Conservation (phyloP, 2,329 filamentous ascomycete species). For the Geosmithia putterillii region DNA sequence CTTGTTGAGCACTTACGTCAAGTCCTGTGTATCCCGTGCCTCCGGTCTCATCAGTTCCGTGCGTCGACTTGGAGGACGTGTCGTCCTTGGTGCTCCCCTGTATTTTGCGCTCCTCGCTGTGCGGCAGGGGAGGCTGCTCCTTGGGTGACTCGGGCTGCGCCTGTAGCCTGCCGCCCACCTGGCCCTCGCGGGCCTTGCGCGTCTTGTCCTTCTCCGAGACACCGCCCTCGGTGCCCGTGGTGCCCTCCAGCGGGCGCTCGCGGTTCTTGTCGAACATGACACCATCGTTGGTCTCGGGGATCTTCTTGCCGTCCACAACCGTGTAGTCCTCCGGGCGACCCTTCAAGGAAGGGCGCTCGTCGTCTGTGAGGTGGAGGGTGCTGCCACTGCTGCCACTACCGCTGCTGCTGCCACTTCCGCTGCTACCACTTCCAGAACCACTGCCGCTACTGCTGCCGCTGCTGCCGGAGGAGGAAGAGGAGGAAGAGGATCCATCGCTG, state of each 20-base stretch:
- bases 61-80: constrained; percentile 22
- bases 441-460: constrained; percentile 6
- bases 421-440: neutral
- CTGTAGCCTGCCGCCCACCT: constrained; percentile 51
- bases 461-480: constrained; percentile 15
- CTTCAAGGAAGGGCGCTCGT: constrained; percentile 30
- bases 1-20: constrained; percentile 12
- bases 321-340: constrained; percentile 39
- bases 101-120: constrained; percentile 66
- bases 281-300: constrained; percentile 57
- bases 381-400: neutral
- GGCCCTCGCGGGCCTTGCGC: constrained; percentile 53
- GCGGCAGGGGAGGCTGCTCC: constrained; percentile 69
- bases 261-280: constrained; percentile 88
- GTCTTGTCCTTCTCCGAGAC: constrained; percentile 80
- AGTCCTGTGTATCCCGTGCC: constrained; percentile 21
- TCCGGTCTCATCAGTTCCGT: constrained; percentile 26
- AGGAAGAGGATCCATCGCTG: constrained; percentile 21
- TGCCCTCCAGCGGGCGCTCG: constrained; percentile 66
- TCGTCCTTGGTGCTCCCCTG: constrained; percentile 26
- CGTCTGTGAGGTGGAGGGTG: constrained; percentile 6
- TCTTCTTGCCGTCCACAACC: constrained; percentile 45
- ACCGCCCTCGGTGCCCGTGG: constrained; percentile 78
- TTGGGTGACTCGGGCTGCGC: constrained; percentile 78
- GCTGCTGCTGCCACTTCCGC: neutral